A percentile compares a stretch with the other conserved stretches of the same genome.
phyloP scores from a whole-genome alignment of 495 filamentous ascomycete genomes.

The Neurospora terricola region DNA sequence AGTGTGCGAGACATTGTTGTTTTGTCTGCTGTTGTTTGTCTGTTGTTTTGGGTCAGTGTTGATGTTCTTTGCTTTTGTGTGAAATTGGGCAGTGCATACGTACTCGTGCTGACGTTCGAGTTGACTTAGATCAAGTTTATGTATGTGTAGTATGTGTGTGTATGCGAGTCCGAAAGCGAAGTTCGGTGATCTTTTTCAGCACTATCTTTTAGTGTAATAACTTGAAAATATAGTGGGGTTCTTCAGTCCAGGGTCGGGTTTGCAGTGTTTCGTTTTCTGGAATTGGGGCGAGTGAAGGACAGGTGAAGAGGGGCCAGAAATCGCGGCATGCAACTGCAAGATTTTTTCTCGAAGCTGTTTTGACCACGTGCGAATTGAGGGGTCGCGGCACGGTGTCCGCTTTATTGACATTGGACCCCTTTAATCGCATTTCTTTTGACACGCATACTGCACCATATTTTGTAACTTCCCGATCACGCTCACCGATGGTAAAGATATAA shows the following conservation, averaged over 20 bases:
- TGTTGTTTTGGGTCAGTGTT: not conserved
- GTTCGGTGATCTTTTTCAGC: not conserved
- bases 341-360: not conserved
- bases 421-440: no score
- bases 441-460: not conserved
- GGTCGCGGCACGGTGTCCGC: no score
- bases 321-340: not conserved
- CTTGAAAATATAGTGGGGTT: not conserved
- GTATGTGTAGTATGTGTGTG: not conserved
- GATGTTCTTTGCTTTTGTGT: no score
- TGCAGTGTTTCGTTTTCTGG: not conserved
- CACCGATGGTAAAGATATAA: not conserved
- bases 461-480: not conserved
- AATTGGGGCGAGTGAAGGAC: not conserved
- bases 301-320: not conserved
- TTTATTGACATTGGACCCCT: no score
- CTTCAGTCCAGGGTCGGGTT: not conserved
- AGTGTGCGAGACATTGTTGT: conserved; percentile 40
- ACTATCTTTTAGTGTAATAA: not conserved
- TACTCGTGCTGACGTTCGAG: not conserved
- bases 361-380: not conserved
- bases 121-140: not conserved
- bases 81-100: not conserved
- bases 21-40: conserved; percentile 2
- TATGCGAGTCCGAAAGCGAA: not conserved